Evolutionary conservation across 202 grass and related monocot species (phyloP).

Genomic region (Miscanthus sacchariflorus): DNA sequence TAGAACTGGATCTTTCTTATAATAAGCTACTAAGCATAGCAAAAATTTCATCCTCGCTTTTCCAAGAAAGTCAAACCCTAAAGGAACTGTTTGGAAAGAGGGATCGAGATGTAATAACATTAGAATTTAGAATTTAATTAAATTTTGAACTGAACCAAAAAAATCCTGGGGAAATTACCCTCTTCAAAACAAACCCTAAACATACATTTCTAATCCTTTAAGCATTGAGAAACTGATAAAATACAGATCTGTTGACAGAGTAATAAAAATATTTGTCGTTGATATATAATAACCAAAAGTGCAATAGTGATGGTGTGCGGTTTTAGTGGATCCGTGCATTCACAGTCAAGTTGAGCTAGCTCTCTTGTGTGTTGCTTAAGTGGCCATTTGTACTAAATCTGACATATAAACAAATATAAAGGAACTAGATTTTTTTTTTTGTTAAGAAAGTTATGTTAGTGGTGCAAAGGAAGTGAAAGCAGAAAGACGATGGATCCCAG

Average conservation of each 20-base stretch:
- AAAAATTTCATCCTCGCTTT: background rate
- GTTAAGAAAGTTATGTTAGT: background rate
- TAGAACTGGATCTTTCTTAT: background rate
- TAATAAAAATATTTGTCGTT: background rate
- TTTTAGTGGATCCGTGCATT: background rate
- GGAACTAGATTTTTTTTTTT: background rate
- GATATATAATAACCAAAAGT: background rate
- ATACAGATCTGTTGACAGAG: background rate
- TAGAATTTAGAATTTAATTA: too few species aligned
- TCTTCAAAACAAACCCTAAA: background rate
- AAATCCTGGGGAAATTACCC: background rate
- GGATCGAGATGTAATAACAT: background rate
- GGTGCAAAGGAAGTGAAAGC: background rate
- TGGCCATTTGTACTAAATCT: background rate
- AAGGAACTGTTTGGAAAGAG: background rate
- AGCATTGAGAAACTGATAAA: background rate
- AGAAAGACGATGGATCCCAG: background rate
- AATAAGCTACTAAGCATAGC: background rate
- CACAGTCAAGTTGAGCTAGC: too few species aligned
- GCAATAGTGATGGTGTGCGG: background rate
- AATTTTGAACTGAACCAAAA: background rate
- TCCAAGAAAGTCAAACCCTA: background rate
- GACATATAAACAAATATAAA: background rate
- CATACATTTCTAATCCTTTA: background rate
- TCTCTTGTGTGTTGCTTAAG: background rate